Evolutionary conservation across 768 basidiomycete species (phyloP).

Genomic region (Russula olivacea): DNA sequence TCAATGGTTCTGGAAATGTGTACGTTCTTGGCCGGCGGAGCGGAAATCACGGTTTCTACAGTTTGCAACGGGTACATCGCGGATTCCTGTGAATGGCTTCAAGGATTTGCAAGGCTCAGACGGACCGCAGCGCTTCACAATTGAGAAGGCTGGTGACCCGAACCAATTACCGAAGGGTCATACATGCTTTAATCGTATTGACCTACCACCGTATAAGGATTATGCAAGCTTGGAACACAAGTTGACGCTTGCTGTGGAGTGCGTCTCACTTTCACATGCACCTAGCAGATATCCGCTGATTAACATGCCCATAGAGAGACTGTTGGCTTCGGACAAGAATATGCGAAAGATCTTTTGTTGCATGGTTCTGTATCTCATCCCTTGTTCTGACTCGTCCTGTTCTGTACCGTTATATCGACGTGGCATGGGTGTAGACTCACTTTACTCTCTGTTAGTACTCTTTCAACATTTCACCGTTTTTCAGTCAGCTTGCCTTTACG

Average conservation of each 20-base stretch:
- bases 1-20: slow-evolving; percentile 99
- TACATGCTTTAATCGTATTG: slow-evolving; percentile 91
- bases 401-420: neutral
- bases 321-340: slow-evolving; percentile 91
- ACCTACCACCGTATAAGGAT: slow-evolving; percentile 90
- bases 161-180: slow-evolving; percentile 95
- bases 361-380: neutral
- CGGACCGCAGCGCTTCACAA: slow-evolving; percentile 86
- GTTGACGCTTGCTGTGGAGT: slow-evolving; percentile 79
- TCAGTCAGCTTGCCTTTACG: neutral
- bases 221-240: slow-evolving; percentile 93
- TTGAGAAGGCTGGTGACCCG: slow-evolving; percentile 96
- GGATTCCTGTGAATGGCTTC: slow-evolving; percentile 97
- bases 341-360: slow-evolving; percentile 22
- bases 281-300: slow-evolving; percentile 7
- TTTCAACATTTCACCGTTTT: neutral
- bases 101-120: slow-evolving; percentile 77
- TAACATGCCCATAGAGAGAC: slow-evolving; percentile 57
- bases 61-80: slow-evolving; percentile 95
- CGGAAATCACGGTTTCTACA: slow-evolving; percentile 93
- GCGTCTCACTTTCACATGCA: slow-evolving; percentile 27
- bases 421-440: neutral
- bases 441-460: no score
- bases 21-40: slow-evolving; percentile 96
- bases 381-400: neutral